phyloP scores from a whole-genome alignment of 1,284 basidiomycete genomes.

The Omphalotus olearius region DNA sequence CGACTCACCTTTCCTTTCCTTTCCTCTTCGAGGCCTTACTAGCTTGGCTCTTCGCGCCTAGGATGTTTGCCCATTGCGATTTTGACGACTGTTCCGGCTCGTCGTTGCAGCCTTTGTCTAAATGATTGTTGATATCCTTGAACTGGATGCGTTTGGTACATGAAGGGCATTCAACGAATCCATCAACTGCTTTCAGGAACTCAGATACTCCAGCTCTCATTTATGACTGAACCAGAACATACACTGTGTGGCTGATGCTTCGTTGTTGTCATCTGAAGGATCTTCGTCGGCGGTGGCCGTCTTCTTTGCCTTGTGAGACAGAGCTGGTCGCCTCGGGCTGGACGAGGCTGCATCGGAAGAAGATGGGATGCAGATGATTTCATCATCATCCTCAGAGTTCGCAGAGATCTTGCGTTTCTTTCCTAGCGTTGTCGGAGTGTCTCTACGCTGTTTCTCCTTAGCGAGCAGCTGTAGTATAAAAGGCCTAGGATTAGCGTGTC shows the following conservation, averaged over 20 bases:
- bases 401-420: constrained; percentile 18
- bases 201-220: no score
- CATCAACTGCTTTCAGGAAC: constrained; percentile 7
- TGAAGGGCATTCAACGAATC: constrained; percentile 43
- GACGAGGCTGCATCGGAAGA: background rate
- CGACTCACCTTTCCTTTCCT: constrained; percentile 42
- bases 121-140: constrained; percentile 50
- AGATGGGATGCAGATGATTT: constrained; percentile 8
- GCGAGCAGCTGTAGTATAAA: constrained; percentile 37
- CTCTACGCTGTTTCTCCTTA: constrained; percentile 17
- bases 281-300: constrained; percentile 18
- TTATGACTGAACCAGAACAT: background rate
- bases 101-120: constrained; percentile 50
- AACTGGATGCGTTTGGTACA: constrained; percentile 43
- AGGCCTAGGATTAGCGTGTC: constrained; percentile 26
- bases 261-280: background rate
- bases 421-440: background rate
- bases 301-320: background rate
- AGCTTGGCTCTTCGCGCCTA: constrained; percentile 38
- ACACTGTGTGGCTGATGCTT: background rate
- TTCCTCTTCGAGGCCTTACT: constrained; percentile 45
- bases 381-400: constrained; percentile 16
- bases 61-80: constrained; percentile 24
- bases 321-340: background rate
- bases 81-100: constrained; percentile 20